Conservation (phyloP, 768 basidiomycete species). For the Mycena chlorophos region DNA sequence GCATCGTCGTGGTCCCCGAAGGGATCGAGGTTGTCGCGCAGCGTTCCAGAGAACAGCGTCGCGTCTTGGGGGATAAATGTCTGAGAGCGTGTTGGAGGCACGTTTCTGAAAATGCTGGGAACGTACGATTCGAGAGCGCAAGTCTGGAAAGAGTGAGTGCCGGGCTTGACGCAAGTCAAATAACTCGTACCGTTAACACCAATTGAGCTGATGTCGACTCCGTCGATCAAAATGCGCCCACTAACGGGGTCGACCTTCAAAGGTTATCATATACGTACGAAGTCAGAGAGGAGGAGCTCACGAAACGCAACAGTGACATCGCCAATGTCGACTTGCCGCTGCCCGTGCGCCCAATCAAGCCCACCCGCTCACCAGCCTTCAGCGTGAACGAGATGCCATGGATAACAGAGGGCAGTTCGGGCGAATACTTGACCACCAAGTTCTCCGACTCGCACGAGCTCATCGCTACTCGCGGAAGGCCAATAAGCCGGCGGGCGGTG, state of each 20-base stretch:
- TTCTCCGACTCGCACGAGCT: slow-evolving; percentile 71
- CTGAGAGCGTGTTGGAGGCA: not conserved
- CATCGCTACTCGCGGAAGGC: slow-evolving; percentile 69
- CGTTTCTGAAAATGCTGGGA: not conserved
- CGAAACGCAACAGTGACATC: slow-evolving; percentile 43
- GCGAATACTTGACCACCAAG: slow-evolving; percentile 77
- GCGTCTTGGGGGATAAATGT: slow-evolving; percentile 36
- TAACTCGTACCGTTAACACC: slow-evolving; percentile 41
- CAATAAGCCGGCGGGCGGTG: slow-evolving; percentile 86
- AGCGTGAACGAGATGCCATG: slow-evolving; percentile 74
- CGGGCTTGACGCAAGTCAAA: not conserved
- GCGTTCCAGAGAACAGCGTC: slow-evolving; percentile 47
- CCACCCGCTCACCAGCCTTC: slow-evolving; percentile 70
- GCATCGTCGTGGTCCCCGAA: slow-evolving; percentile 30
- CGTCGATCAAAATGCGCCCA: slow-evolving; percentile 44
- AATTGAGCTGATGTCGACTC: slow-evolving; percentile 47
- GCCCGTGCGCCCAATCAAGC: slow-evolving; percentile 51
- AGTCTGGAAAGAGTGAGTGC: slow-evolving; percentile 1
- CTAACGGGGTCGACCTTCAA: slow-evolving; percentile 38
- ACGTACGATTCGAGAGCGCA: slow-evolving; percentile 16
- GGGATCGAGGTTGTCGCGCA: slow-evolving; percentile 54
- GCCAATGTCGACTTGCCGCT: slow-evolving; percentile 36
- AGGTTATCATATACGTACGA: not conserved
- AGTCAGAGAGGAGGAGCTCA: slow-evolving; percentile 10
- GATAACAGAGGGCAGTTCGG: slow-evolving; percentile 79